A percentile compares a stretch with the other conserved stretches of the same genome.
Evolutionary conservation across 108 stramenopile genomes (phyloP).

Genomic region (Poteriospumella lacustris): DNA sequence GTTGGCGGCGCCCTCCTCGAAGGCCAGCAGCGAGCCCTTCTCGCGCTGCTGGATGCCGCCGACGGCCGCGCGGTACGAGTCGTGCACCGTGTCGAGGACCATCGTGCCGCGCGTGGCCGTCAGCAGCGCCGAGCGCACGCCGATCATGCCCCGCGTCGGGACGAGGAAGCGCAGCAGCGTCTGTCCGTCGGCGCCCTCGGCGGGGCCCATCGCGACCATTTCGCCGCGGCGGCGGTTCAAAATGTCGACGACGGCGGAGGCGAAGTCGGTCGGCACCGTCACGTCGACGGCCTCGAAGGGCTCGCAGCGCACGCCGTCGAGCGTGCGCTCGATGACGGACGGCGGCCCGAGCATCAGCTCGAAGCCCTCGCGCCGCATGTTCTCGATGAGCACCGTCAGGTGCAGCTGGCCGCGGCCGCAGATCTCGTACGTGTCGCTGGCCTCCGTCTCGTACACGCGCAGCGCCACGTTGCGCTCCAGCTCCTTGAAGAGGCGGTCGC

Average conservation of each 20-base stretch:
- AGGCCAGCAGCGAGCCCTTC: slow-evolving; percentile 90
- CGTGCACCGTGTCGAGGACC: slow-evolving; percentile 87
- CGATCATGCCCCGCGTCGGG: slow-evolving; percentile 97
- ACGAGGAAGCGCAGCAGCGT: slow-evolving; percentile 83
- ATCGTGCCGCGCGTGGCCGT: slow-evolving; percentile 89
- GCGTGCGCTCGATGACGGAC: slow-evolving; percentile 78
- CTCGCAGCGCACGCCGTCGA: slow-evolving; percentile 82
- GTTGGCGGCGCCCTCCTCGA: slow-evolving; percentile 78
- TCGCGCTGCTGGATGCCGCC: slow-evolving; percentile 79
- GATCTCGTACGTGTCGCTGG: slow-evolving; percentile 87
- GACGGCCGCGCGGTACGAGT: slow-evolving; percentile 76
- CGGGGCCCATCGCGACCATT: slow-evolving; percentile 82
- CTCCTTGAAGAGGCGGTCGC: slow-evolving; percentile 92
- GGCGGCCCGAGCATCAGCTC: slow-evolving; percentile 96
- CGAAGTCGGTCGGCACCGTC: slow-evolving; percentile 86
- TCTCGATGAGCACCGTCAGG: slow-evolving; percentile 96
- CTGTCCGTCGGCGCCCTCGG: slow-evolving; percentile 69
- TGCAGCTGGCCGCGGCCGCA: slow-evolving; percentile 96
- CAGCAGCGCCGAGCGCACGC: slow-evolving; percentile 77
- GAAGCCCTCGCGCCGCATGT: slow-evolving; percentile 98
- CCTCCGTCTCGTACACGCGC: slow-evolving; percentile 78
- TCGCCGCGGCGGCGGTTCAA: slow-evolving; percentile 88
- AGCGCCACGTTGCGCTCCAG: slow-evolving; percentile 92
- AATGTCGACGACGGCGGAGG: slow-evolving; percentile 81
- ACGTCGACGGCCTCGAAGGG: slow-evolving; percentile 91